Base-by-base conservation (phyloP, 2,329 filamentous ascomycete species). In the Sordariomycetes sp. region DNA sequence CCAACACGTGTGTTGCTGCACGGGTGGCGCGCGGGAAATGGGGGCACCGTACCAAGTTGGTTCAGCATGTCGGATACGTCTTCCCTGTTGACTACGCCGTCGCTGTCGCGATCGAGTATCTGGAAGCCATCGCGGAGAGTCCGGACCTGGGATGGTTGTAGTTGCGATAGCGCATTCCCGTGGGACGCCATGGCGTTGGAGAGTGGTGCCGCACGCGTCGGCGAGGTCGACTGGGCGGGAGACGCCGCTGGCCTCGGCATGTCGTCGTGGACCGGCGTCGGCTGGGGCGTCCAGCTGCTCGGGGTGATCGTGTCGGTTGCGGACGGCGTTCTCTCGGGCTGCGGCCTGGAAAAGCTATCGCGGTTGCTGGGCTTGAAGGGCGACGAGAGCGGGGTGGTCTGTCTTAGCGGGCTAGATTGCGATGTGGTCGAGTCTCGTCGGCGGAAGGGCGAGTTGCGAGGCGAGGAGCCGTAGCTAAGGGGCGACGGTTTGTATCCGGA, bases 51-150 rank as follows among this genome's bases (percentile, higher is more conserved):
- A 89, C 88, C 92, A 54, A 97, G 79, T 67, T 96, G 91, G 60
- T 81, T 83, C 35, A 99, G 80, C 81, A 96, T 96, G 65, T 95
- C 89, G 18, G 84, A 84, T 5, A 99, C 85, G 69, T 96, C 90
- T 24, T 93, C 88, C 60, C 88, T 81, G 63, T 87, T 88, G 61
- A 99, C 86, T 55, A 82, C 77, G 20, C 93, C 92, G 67, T 94
- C 90, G 66, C 90, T 92, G 71, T 94, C 87, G 60, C 90, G 82
- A 71, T 97, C 94, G 53, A 99, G 79, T 60, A 97, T 91, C 71
- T 95, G 90, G 71, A 97, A 99, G 0, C 88, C 90, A 69, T 97
- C 93, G 61, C 94, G 84, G 72, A 99, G 82, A 65, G 90, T 89
- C 66, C 92, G 85, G 40, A 97, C 84, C 65, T 97, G 90, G 3